Conservation (phyloP, 352 stramenopile species). For the Pelagophyceae sp. region DNA sequence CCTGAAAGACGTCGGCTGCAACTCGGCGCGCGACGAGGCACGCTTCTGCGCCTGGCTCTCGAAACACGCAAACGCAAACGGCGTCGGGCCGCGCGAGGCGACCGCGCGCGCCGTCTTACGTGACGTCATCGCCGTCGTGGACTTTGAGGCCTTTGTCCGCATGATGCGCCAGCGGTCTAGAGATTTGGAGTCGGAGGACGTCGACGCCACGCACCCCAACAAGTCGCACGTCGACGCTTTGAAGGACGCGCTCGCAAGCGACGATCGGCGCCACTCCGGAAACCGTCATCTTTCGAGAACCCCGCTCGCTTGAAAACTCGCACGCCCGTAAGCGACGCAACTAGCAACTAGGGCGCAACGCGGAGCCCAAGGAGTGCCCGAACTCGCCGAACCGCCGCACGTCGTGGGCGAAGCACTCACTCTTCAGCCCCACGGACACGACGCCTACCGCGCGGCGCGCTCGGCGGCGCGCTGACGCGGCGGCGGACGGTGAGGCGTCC, state of each 20-base stretch:
- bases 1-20: background rate
- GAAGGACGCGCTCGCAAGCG: background rate
- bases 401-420: background rate
- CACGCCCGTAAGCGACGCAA: too few species aligned
- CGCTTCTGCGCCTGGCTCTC: background rate
- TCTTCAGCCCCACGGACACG: background rate
- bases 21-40: background rate
- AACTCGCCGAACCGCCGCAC: too few species aligned
- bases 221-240: too few species aligned
- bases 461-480: too few species aligned
- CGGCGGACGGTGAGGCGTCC: too few species aligned
- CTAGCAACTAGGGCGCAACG: too few species aligned
- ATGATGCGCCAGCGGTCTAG: background rate
- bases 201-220: too few species aligned
- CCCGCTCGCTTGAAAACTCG: too few species aligned
- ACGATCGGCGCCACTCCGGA: background rate
- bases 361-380: too few species aligned
- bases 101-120: background rate
- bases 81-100: background rate
- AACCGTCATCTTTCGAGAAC: too few species aligned
- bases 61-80: background rate
- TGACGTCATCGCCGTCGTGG: background rate
- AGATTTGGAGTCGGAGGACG: background rate
- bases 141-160: background rate
- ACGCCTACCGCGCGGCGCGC: too few species aligned